Conservation (phyloP, 2,329 filamentous ascomycete species). For the Neofusicoccum sp. region DNA sequence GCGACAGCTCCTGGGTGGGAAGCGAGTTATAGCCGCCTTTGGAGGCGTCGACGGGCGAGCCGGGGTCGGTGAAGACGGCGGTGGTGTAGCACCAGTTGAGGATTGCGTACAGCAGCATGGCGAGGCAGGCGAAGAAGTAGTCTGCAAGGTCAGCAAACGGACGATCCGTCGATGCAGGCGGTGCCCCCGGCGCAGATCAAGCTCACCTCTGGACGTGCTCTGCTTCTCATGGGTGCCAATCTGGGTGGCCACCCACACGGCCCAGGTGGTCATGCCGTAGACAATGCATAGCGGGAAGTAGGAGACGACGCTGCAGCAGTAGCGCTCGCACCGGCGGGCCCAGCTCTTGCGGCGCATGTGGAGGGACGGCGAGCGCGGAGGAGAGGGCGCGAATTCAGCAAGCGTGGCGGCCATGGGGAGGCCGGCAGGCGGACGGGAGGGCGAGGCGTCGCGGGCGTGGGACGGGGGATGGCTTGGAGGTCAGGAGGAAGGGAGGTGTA, state of each 20-base stretch:
- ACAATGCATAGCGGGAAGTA: conserved; percentile 91
- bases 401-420: conserved; percentile 39
- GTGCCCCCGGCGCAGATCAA: neutral
- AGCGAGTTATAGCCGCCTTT: conserved; percentile 73
- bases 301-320: conserved; percentile 75
- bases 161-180: neutral
- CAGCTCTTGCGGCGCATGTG: conserved; percentile 49
- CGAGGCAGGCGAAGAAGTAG: conserved; percentile 60
- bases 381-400: conserved; percentile 37
- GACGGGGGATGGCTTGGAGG: neutral
- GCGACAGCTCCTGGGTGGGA: conserved; percentile 67
- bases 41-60: conserved; percentile 57
- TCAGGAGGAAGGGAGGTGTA: neutral
- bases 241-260: conserved; percentile 79
- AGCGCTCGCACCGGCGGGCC: conserved; percentile 75
- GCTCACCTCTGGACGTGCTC: conserved; percentile 4
- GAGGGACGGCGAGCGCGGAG: conserved; percentile 41
- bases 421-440: neutral
- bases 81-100: conserved; percentile 89
- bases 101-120: conserved; percentile 72
- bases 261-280: conserved; percentile 90
- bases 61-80: conserved; percentile 91
- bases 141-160: conserved; percentile 28
- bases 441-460: neutral
- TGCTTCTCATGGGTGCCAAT: conserved; percentile 56